Evolutionary conservation across 2,329 filamentous ascomycete genomes (phyloP).

Genomic region (Fusarium xyrophilum): DNA sequence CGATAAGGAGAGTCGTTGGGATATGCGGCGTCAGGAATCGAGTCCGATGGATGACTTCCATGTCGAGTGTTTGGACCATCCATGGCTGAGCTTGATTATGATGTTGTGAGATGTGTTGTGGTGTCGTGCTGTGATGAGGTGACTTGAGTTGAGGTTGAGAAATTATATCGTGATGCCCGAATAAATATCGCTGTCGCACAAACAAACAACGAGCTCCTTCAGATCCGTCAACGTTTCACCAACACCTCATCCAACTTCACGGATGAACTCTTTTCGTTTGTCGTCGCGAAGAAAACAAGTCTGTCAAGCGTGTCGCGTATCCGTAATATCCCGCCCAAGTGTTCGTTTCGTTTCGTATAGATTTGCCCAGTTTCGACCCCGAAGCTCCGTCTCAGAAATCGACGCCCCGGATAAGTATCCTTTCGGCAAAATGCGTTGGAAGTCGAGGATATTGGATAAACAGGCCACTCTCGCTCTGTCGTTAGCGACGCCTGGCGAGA

Average conservation of each 20-base stretch:
- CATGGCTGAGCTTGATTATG: slow-evolving; percentile 19
- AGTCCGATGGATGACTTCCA: slow-evolving; percentile 41
- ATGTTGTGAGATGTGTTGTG: neutral
- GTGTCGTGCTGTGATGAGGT: neutral
- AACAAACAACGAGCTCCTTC: neutral
- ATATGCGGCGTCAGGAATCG: slow-evolving; percentile 44
- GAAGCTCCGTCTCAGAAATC: neutral
- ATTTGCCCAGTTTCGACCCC: neutral
- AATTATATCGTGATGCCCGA: neutral
- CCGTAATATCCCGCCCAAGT: slow-evolving; percentile 1
- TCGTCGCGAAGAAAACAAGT: neutral
- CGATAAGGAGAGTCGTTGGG: slow-evolving; percentile 44
- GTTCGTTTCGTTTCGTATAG: slow-evolving; percentile 17
- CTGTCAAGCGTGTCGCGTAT: neutral
- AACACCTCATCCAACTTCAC: neutral
- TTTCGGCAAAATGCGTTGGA: neutral
- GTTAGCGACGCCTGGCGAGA: neutral
- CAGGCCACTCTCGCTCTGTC: neutral
- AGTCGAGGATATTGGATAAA: neutral
- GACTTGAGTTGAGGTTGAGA: neutral
- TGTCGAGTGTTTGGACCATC: slow-evolving; percentile 24
- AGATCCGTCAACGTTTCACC: neutral
- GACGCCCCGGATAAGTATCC: neutral
- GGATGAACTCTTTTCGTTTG: neutral
- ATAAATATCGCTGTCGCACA: neutral